Evolutionary conservation across 1,284 basidiomycete genomes (phyloP), one percentile per base, ranked within the genome.

Genomic region (Trichosporon coremiiforme): DNA sequence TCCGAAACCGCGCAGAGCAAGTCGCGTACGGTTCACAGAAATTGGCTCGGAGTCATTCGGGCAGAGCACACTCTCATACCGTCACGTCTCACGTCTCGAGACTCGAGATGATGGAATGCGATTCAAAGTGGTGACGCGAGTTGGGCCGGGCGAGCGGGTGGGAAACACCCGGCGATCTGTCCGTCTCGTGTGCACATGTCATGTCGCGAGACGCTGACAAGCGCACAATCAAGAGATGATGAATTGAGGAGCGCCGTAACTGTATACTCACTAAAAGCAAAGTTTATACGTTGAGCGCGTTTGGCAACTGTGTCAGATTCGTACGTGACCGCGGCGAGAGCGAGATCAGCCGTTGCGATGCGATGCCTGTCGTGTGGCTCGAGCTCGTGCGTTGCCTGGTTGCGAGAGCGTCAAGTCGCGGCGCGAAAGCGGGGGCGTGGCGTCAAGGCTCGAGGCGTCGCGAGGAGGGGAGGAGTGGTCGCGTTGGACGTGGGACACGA

Each of bases 281-380:
- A 53, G 47, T 53, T 53, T 53, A 53, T 53, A 53, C 47, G 47
- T 53, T 17, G 47, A 53, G 20, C 47, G 47, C 47, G 47, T 53
- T 8, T 47, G 8, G 47, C 47, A 53, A 53, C 47, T 53, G 47
- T 53, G 47, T 53, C 47, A 53, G 47, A 53, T 53, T 53, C 47
- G 47, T 53, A 53, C 47, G 47, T 53, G 47, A 22, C 22, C 20
- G 47, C 47, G 20, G 47, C 47, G 47, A 45, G 7, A 53, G 7
- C 47, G 20, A 53, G 47, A 45, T 15, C 33, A 33, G 2, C 15
- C 15, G 41, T 15, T 45, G 41, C 41, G 41, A 17, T n/a, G 41
- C 41, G 41, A 45, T 45, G 41, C 41, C 41, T 9, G 41, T 45
- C 41, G 41, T 38, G 36, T 38, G 36, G 36, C 36, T 38, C 36